Percentiles rank a stretch among this genome's conserved stretches.
phyloP scores from a whole-genome alignment of 805 yeast species.

The Starmera caribaea region DNA sequence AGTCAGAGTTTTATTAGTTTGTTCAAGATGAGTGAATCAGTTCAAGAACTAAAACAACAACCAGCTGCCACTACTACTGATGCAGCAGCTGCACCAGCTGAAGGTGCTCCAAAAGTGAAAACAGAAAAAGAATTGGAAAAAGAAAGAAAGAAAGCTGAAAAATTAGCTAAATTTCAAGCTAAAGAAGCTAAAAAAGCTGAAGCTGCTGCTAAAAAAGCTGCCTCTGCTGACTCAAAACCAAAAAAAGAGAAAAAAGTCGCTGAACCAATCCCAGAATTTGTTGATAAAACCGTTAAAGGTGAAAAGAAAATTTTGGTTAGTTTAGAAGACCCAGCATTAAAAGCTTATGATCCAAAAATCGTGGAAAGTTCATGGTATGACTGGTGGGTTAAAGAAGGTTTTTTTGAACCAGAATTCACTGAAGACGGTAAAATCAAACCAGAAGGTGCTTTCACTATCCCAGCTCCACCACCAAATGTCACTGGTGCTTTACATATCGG shows the following conservation, averaged over 20 bases:
- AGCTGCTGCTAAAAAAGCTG: slow-evolving; percentile 30
- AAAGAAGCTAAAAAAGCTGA: slow-evolving; percentile 66
- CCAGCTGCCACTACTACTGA: slow-evolving; percentile 1
- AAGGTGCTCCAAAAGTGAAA: slow-evolving; percentile 37
- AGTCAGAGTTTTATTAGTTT: background rate
- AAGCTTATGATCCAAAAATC: slow-evolving; percentile 85
- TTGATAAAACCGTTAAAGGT: slow-evolving; percentile 78
- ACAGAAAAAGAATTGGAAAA: slow-evolving; percentile 78
- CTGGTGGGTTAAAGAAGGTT: slow-evolving; percentile 91
- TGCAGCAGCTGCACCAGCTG: slow-evolving; percentile 14
- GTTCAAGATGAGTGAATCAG: slow-evolving; percentile 9
- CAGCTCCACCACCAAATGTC: slow-evolving; percentile 99
- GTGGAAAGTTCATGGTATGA: slow-evolving; percentile 97
- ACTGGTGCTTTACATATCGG: slow-evolving; percentile 99
- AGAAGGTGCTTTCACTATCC: slow-evolving; percentile 80
- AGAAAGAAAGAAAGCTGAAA: slow-evolving; percentile 82
- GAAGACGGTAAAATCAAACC: slow-evolving; percentile 68
- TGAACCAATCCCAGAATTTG: slow-evolving; percentile 76
- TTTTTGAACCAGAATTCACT: slow-evolving; percentile 78
- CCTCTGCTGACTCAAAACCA: slow-evolving; percentile 38
- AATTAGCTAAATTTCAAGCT: slow-evolving; percentile 79
- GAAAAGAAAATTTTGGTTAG: slow-evolving; percentile 84
- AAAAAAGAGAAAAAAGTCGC: slow-evolving; percentile 61
- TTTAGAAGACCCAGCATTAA: slow-evolving; percentile 85
- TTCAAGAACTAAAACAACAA: slow-evolving; percentile 4